Evolutionary conservation across 2,329 filamentous ascomycete genomes (phyloP), one percentile per base, ranked within the genome.

Genomic region (Fusarium sp.): DNA sequence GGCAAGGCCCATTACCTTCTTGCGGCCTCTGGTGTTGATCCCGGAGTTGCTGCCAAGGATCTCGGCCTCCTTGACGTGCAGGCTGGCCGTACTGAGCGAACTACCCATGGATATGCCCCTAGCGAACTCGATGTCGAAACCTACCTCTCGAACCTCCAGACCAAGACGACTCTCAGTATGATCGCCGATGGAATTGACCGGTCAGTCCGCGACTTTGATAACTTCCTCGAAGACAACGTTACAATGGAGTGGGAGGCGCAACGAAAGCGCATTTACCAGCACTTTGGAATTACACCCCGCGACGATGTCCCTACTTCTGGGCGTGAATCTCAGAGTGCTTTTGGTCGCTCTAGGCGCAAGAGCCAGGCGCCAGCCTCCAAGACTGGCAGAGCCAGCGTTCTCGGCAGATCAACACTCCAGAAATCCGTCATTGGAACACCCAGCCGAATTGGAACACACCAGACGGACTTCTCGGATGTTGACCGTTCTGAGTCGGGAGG

Each of bases 161-260:
- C 92, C 46, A 95, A 96, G 80, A 96, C 94, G 19, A 96, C 94
- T 6, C 84, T 97, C 57, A 93, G 91, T 74, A 94, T 97, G 88
- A 94, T 97, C 72, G 88, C 92, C 32, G 94, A 97, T 76, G 93
- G 93, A n/a, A 83, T 98, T 63, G 91, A 95, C 74, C 89, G 94
- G 74, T 96, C 94, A 6, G 90, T 95, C 62, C 89, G 89, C 56
- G 96, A 98, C 75, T 98, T 99, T 76, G 94, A 99, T 77, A 87
- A 88, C 62, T 98, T 97, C 77, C 84, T 99, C 56, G 94, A 98
- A 77, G 94, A 97, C 73, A 96, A 97, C 75, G 89, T 98, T 48
- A 93, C 94, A 28, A 90, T 97, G 83, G 94, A 98, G 77, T 98
- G 96, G 94, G 94, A 97, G 72, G 90, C 91, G 17, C 95, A 98